A percentile compares a stretch with the other conserved stretches of the same genome.
phyloP scores from a whole-genome alignment of 1,284 basidiomycete species.

The Ganoderma resinaceum region DNA sequence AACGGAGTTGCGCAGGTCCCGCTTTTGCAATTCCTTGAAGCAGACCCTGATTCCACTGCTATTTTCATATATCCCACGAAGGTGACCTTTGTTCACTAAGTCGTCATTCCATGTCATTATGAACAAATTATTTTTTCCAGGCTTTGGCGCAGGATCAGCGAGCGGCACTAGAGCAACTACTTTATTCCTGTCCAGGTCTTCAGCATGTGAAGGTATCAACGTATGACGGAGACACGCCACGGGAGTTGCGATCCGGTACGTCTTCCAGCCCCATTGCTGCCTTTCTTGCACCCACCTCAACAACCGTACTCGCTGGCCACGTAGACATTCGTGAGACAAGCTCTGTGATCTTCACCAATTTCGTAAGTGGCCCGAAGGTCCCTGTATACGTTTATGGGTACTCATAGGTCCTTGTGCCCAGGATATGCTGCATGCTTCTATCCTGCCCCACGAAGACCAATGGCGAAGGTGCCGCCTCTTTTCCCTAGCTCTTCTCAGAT shows the following conservation, averaged over 20 bases:
- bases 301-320: not conserved
- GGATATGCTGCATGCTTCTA: conserved; percentile 90
- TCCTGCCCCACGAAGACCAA: conserved; percentile 84
- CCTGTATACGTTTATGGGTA: conserved; percentile 1
- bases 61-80: conserved; percentile 94
- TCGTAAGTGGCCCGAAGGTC: conserved; percentile 53
- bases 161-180: conserved; percentile 69
- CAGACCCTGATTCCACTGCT: conserved; percentile 69
- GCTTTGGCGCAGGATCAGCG: conserved; percentile 92
- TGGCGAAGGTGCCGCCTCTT: conserved; percentile 67
- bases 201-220: conserved; percentile 75
- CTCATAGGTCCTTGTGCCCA: conserved; percentile 42
- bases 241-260: conserved; percentile 65
- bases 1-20: conserved; percentile 63
- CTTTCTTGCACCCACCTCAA: not conserved
- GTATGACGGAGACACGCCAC: conserved; percentile 90
- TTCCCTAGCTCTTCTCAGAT: not conserved
- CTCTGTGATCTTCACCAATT: conserved; percentile 81
- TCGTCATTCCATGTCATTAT: conserved; percentile 6
- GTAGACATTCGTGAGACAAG: conserved; percentile 69
- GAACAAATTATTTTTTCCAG: conserved; percentile 43
- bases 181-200: conserved; percentile 68
- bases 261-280: not conserved
- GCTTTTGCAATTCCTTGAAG: conserved; percentile 72
- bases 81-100: conserved; percentile 43